Evolutionary conservation across 495 filamentous ascomycete species (phyloP).

Genomic region (Aspergillus baeticus): DNA sequence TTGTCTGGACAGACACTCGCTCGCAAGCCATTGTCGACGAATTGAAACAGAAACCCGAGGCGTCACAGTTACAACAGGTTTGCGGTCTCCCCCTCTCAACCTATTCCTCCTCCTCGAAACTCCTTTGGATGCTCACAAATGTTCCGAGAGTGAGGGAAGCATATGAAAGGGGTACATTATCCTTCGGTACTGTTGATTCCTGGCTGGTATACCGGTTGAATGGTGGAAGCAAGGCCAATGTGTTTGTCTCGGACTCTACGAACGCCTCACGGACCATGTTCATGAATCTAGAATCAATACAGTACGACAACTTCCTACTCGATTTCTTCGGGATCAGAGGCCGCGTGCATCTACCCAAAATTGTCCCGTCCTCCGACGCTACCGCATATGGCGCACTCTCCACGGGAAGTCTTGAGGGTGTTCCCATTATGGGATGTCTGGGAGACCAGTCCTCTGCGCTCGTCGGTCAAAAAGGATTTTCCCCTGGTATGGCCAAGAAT

Average conservation of each 20-base stretch:
- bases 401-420: conserved; percentile 62
- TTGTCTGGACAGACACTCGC: conserved; percentile 94
- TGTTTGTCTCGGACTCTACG: conserved; percentile 87
- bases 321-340: conserved; percentile 79
- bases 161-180: conserved; percentile 73
- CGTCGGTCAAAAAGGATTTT: conserved; percentile 90
- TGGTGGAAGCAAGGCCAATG: conserved; percentile 64
- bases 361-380: conserved; percentile 80
- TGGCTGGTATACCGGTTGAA: conserved; percentile 93
- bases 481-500: conserved; percentile 87
- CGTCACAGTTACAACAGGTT: conserved; percentile 65
- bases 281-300: conserved; percentile 80
- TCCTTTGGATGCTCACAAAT: conserved; percentile 81
- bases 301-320: conserved; percentile 80
- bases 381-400: conserved; percentile 69
- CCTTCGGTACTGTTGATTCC: conserved; percentile 89
- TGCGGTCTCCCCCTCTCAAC: conserved; percentile 92
- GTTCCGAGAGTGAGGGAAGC: conserved; percentile 70
- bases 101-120: conserved; percentile 88
- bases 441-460: conserved; percentile 93
- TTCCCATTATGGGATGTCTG: conserved; percentile 80
- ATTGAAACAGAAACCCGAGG: conserved; percentile 62
- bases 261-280: conserved; percentile 98
- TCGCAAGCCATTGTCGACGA: conserved; percentile 75
- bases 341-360: conserved; percentile 71